Conservation (phyloP, 208 protist species). For the Balamuthia mandrillaris region DNA sequence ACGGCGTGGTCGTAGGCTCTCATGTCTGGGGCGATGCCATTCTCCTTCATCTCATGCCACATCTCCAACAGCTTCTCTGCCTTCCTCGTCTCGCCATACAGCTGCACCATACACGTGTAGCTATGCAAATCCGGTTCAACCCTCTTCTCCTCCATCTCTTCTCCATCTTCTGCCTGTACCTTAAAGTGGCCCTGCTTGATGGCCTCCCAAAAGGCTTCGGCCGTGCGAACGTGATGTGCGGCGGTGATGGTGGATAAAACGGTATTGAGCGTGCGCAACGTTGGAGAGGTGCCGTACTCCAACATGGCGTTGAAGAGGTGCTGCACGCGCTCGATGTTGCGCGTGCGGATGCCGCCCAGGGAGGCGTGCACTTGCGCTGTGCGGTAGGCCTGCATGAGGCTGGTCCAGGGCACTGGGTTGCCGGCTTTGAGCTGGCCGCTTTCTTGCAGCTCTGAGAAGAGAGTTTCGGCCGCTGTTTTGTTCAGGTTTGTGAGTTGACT, state of each 20-base stretch:
- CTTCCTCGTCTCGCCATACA: not conserved
- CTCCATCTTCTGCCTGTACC: not conserved
- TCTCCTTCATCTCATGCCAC: not conserved
- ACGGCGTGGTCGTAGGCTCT: not conserved
- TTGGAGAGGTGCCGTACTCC: not conserved
- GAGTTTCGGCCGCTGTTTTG: too few relatives aligned
- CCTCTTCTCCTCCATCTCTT: not conserved
- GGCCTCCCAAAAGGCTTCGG: not conserved
- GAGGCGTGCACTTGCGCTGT: not conserved
- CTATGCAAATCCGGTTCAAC: not conserved
- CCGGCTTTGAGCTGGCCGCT: not conserved
- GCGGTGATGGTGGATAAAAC: not conserved
- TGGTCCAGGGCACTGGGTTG: not conserved
- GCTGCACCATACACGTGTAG: not conserved
- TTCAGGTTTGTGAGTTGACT: not conserved
- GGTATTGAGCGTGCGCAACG: not conserved
- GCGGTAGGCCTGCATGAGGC: not conserved
- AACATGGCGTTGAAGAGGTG: not conserved
- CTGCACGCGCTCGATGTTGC: not conserved
- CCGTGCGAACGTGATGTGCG: not conserved
- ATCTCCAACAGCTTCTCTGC: not conserved
- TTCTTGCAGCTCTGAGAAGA: too few relatives aligned
- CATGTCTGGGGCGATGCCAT: not conserved
- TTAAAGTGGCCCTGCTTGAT: not conserved
- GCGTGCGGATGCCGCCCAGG: not conserved